Evolutionary conservation across 306 rosid species (phyloP).

Genomic region (Prinsepia uniflora): DNA sequence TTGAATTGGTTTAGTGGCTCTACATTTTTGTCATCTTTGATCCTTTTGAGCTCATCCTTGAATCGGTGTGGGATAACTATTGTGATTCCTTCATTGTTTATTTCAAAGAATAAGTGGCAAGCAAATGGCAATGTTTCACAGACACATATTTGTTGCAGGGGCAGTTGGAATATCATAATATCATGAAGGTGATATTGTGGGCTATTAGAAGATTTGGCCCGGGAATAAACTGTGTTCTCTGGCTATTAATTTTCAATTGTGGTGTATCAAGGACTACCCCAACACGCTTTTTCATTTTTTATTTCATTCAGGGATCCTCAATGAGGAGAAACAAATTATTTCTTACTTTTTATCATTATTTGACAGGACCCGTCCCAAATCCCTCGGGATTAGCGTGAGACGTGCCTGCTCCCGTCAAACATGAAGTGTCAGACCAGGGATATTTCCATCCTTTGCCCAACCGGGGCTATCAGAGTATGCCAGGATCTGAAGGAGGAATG

Average conservation of each 20-base stretch:
- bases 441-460: too few relatives aligned
- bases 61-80: neutral
- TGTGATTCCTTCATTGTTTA: neutral
- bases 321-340: too few relatives aligned
- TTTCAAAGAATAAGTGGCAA: too few relatives aligned
- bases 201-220: neutral
- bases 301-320: too few relatives aligned
- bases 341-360: too few relatives aligned
- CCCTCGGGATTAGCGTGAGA: too few relatives aligned
- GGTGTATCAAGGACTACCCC: neutral
- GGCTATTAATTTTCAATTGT: neutral
- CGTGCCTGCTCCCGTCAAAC: too few relatives aligned
- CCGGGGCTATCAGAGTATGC: too few relatives aligned
- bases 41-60: neutral
- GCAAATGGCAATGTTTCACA: neutral
- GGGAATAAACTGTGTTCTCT: neutral
- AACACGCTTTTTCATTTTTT: neutral
- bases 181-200: neutral
- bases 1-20: neutral
- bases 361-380: too few relatives aligned
- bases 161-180: neutral
- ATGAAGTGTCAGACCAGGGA: too few relatives aligned
- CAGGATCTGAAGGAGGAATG: too few relatives aligned
- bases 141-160: neutral
- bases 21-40: neutral